Base-by-base conservation (phyloP, 371 early-diverging fungal genomes). In the Entomophthora muscae region DNA sequence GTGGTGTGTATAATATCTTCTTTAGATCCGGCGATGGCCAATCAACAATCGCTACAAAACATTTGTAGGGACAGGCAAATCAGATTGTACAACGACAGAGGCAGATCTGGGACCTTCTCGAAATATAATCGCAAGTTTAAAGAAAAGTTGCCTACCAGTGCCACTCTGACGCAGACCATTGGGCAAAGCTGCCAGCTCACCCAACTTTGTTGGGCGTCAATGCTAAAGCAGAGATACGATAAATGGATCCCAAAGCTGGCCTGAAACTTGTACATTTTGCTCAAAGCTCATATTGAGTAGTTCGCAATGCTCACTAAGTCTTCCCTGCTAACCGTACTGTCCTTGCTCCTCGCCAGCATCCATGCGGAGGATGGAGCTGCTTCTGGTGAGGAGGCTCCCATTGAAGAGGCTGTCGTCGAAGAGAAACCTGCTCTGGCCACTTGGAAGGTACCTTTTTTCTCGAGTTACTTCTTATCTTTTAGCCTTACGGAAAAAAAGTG, bases 401-500 rank as follows among this genome's bases (percentile, higher is more conserved):
- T 17, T 57, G 12, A 10, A 12, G 29, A 57, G 3, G n/a, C 12
- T 10, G 17, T 26, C 17, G 32, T 29, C 2, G 29, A 57, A 31
- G 29, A 26, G 17, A 57, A 27, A 57, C 58, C 58, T 31, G 13
- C 26, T 26, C 21, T 57, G 29, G 22, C 58, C 12, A 12, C 58
- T 26, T 57, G 58, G 58, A 28, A 57, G 10, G 58, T 57, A 57
- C 3, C n/a, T 31, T 24, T 57, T 61, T 3, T 55, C 5, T 59
- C 17, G 28, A 3, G 12, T 24, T 23, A 31, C 7, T 26, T n/a
- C 3, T n/a, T 21, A 27, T 24, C 17, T 27, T 22, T 27, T 57
- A 74, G 75, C 62, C 69, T 32, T 69, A 69, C 3, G 29, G 26
- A 3, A 57, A 57, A 31, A 65, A 71, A 0, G 69, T 83, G 68